phyloP scores from a whole-genome alignment of 2,329 filamentous ascomycete genomes.

The Daldinia sp. region DNA sequence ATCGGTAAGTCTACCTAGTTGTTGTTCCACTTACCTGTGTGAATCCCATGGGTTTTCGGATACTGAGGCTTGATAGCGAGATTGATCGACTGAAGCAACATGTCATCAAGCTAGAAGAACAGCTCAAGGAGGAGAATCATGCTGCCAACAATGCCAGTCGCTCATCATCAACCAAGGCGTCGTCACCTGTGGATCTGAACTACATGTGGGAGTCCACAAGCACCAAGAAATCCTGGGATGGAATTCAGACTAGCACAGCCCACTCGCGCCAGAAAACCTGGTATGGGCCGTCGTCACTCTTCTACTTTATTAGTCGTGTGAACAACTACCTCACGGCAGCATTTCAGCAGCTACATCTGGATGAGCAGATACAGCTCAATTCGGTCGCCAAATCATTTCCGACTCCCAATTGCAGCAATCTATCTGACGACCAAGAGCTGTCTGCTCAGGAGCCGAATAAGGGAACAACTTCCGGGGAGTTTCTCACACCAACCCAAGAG shows the following conservation, averaged over 20 bases:
- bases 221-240: slow-evolving; percentile 50
- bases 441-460: slow-evolving; percentile 30
- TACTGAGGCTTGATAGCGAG: slow-evolving; percentile 45
- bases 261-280: slow-evolving; percentile 53
- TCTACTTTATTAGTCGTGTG: slow-evolving; percentile 58
- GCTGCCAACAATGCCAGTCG: slow-evolving; percentile 29
- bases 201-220: slow-evolving; percentile 9
- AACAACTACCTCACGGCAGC: slow-evolving; percentile 53
- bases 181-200: slow-evolving; percentile 15
- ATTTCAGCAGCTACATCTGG: slow-evolving; percentile 51
- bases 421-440: slow-evolving; percentile 35
- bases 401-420: slow-evolving; percentile 40
- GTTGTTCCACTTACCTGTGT: not conserved
- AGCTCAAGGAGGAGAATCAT: slow-evolving; percentile 41
- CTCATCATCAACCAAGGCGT: slow-evolving; percentile 32
- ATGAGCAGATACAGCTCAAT: slow-evolving; percentile 51
- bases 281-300: slow-evolving; percentile 58
- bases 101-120: slow-evolving; percentile 51
- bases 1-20: slow-evolving; percentile 41
- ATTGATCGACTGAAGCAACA: slow-evolving; percentile 54
- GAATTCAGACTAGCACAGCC: slow-evolving; percentile 53
- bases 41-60: not conserved
- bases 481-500: slow-evolving; percentile 57
- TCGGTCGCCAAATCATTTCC: slow-evolving; percentile 42
- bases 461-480: slow-evolving; percentile 41